phyloP scores from a whole-genome alignment of 129 eudicot genomes.

The Rutidosis leptorrhynchoides region DNA sequence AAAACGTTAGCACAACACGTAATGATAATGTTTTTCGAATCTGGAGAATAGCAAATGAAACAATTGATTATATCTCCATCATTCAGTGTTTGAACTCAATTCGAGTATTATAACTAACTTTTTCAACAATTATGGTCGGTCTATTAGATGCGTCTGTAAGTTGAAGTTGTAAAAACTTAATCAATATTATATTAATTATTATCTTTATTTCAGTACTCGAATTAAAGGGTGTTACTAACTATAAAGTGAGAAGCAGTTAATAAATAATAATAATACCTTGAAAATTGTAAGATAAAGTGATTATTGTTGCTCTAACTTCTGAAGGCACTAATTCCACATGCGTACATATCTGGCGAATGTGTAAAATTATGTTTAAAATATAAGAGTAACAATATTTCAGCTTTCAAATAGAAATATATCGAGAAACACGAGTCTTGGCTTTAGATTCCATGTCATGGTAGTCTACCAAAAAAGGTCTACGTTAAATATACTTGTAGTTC shows the following conservation, averaged over 20 bases:
- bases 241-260: not conserved
- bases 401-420: constrained; percentile 45
- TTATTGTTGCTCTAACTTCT: constrained; percentile 55
- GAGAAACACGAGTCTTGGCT: constrained; percentile 51
- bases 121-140: constrained; percentile 52
- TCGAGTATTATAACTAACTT: constrained; percentile 55
- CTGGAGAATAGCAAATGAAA: constrained; percentile 78
- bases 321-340: constrained; percentile 68
- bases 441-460: constrained; percentile 87
- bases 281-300: constrained; percentile 41
- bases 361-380: constrained; percentile 67
- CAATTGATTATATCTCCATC: constrained; percentile 82
- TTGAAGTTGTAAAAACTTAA: not conserved
- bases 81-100: too few species aligned
- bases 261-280: constrained; percentile 66
- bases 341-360: constrained; percentile 84
- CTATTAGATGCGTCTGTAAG: constrained; percentile 72
- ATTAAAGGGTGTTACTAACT: too few species aligned
- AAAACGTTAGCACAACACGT: constrained; percentile 81
- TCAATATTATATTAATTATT: too few species aligned
- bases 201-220: too few species aligned
- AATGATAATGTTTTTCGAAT: constrained; percentile 67
- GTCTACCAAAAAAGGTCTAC: constrained; percentile 68
- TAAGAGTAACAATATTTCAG: constrained; percentile 55
- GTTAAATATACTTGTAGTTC: constrained; percentile 44